Evolutionary conservation across 352 stramenopile genomes (phyloP).

Genomic region (Phytophthora pini): DNA sequence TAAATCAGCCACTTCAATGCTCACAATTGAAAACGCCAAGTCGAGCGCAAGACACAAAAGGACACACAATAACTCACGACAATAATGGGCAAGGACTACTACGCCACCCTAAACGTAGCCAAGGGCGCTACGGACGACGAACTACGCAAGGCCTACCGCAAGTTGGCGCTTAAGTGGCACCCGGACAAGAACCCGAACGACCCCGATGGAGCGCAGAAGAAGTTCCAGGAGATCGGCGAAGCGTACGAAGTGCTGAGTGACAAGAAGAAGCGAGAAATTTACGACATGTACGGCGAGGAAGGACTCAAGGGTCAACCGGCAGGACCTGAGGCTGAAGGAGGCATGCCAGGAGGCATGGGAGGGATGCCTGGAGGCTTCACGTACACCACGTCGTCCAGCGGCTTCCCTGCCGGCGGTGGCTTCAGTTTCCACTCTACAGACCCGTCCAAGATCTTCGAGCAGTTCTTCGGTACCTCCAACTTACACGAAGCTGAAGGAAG

Average conservation of each 20-base stretch:
- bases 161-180: slow-evolving; percentile 93
- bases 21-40: slow-evolving; percentile 33
- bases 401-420: slow-evolving; percentile 65
- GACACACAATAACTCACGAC: slow-evolving; percentile 2
- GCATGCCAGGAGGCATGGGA: slow-evolving; percentile 54
- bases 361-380: slow-evolving; percentile 63
- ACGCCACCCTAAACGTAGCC: slow-evolving; percentile 74
- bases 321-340: slow-evolving; percentile 38
- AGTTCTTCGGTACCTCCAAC: slow-evolving; percentile 91
- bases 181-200: slow-evolving; percentile 94
- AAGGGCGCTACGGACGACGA: slow-evolving; percentile 78
- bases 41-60: slow-evolving; percentile 12
- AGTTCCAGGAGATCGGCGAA: slow-evolving; percentile 94
- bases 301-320: slow-evolving; percentile 75
- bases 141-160: slow-evolving; percentile 89
- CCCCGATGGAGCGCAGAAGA: slow-evolving; percentile 81
- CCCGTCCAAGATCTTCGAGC: slow-evolving; percentile 90
- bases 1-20: slow-evolving; percentile 19
- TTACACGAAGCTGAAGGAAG: slow-evolving; percentile 72
- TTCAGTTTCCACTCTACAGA: slow-evolving; percentile 86
- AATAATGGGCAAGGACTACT: slow-evolving; percentile 89
- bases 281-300: slow-evolving; percentile 94
- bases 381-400: slow-evolving; percentile 43
- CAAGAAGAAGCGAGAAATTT: slow-evolving; percentile 93
- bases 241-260: slow-evolving; percentile 95